phyloP scores from a whole-genome alignment of 139 green algal species.

The Tetraselmis striata region DNA sequence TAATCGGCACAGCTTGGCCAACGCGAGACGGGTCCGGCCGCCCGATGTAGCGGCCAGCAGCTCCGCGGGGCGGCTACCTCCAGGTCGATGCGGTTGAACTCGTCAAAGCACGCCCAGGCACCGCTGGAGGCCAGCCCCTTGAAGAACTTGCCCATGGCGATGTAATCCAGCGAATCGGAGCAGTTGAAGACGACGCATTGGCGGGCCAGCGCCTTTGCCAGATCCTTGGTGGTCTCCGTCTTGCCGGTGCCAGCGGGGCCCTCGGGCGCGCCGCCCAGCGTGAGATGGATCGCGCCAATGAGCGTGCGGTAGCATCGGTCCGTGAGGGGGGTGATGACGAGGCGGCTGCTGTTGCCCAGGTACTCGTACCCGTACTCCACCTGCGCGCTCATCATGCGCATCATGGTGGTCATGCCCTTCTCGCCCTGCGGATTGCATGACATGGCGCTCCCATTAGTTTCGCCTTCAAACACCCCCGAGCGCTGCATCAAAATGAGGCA shows the following conservation, averaged over 20 bases:
- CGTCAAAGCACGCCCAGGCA: conserved; percentile 57
- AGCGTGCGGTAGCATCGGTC: conserved; percentile 53
- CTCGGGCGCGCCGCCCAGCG: conserved; percentile 50
- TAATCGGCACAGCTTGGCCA: too few species aligned
- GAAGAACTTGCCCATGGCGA: conserved; percentile 48
- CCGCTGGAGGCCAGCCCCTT: conserved; percentile 35
- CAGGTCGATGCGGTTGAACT: conserved; percentile 53
- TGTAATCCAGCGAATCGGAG: conserved; percentile 40
- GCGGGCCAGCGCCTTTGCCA: conserved; percentile 35
- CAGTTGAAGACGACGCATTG: conserved; percentile 47
- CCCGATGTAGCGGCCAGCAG: too few species aligned
- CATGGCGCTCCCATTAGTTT: too few species aligned
- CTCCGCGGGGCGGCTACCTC: conserved; percentile 11
- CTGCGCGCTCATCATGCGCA: conserved; percentile 62
- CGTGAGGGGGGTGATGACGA: conserved; percentile 60
- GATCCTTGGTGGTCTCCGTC: conserved; percentile 46
- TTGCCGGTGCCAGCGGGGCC: conserved; percentile 41
- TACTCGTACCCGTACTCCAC: conserved; percentile 12
- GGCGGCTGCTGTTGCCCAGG: conserved; percentile 50
- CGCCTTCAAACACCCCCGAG: too few species aligned
- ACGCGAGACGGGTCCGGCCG: too few species aligned
- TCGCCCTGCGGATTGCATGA: conserved; percentile 18
- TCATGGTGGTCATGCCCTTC: conserved; percentile 37
- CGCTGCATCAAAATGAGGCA: too few species aligned
- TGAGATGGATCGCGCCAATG: conserved; percentile 58